These are phyloP conservation scores for Marchantia paleacea DNA, from an alignment of 225 moss, liverwort and hornwort genomes.

Conservation along the genomic window DNA sequence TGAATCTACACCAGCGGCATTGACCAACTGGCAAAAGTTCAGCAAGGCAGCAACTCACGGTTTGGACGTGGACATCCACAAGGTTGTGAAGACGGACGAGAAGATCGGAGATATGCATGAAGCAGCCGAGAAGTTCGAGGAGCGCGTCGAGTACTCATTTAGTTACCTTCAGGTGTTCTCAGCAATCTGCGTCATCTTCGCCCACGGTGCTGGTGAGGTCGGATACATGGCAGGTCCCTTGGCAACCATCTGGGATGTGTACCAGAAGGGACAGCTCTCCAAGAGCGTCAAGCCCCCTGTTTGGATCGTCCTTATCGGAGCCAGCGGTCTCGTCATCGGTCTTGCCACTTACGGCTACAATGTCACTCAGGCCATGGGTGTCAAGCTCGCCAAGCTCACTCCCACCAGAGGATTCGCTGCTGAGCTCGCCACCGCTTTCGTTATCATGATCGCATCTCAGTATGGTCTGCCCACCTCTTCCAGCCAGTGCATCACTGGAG, in stretches of 20 bases:
- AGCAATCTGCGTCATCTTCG: conserved; percentile 64
- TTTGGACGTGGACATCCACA: conserved; percentile 61
- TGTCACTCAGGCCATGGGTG: conserved; percentile 66
- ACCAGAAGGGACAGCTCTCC: conserved; percentile 37
- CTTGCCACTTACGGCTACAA: conserved; percentile 68
- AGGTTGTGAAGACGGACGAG: conserved; percentile 55
- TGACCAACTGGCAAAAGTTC: conserved; percentile 37
- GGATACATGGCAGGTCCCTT: conserved; percentile 75
- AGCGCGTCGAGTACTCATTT: conserved; percentile 61
- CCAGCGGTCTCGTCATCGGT: conserved; percentile 47
- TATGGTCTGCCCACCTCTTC: conserved; percentile 65
- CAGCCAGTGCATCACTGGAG: conserved; percentile 51
- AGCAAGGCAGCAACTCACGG: conserved; percentile 66
- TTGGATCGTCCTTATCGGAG: conserved; percentile 60
- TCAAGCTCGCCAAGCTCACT: conserved; percentile 59
- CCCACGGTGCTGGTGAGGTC: conserved; percentile 56
- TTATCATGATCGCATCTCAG: conserved; percentile 63
- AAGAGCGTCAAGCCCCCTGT: conserved; percentile 50
- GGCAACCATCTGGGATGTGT: conserved; percentile 65
- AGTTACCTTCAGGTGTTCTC: conserved; percentile 61
- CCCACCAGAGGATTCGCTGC: conserved; percentile 67
- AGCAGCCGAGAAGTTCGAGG: conserved; percentile 52
- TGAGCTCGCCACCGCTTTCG: conserved; percentile 61
- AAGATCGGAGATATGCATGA: conserved; percentile 50
- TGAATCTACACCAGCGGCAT: neutral